Evolutionary conservation across 1,284 basidiomycete genomes (phyloP).

Genomic region (Trametes polyzona): DNA sequence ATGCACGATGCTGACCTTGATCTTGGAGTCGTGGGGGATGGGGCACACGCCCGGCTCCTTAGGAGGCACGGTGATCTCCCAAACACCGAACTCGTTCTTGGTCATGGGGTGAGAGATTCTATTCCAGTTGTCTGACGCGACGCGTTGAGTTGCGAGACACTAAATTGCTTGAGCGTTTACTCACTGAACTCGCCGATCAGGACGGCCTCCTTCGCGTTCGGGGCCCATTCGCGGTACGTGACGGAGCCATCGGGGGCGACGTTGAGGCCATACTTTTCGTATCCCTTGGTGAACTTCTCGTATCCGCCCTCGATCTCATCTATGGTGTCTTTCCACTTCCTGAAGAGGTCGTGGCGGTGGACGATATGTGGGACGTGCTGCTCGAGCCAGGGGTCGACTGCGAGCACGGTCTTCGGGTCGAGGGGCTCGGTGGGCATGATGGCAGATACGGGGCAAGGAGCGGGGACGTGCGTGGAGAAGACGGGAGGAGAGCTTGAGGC

Average conservation of each 20-base stretch:
- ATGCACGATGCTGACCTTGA: constrained; percentile 64
- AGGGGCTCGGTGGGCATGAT: constrained; percentile 38
- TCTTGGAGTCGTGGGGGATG: constrained; percentile 93
- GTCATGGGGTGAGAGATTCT: constrained; percentile 85
- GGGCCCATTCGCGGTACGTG: constrained; percentile 95
- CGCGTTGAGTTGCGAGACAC: background rate
- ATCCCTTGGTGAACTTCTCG: constrained; percentile 87
- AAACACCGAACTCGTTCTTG: constrained; percentile 90
- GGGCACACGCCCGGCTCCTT: constrained; percentile 70
- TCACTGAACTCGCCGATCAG: constrained; percentile 97
- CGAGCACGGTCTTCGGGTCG: constrained; percentile 57
- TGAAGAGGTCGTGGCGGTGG: constrained; percentile 72
- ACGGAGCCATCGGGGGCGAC: constrained; percentile 73
- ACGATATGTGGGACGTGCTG: constrained; percentile 75
- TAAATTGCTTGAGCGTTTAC: constrained; percentile 38
- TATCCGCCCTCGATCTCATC: constrained; percentile 84
- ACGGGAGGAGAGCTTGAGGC: background rate
- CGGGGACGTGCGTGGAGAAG: constrained; percentile 16
- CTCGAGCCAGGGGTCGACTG: constrained; percentile 76
- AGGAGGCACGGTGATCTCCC: constrained; percentile 86
- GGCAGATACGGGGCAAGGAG: background rate
- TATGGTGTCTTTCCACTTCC: constrained; percentile 77
- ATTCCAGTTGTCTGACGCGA: constrained; percentile 79
- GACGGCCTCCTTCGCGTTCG: constrained; percentile 81
- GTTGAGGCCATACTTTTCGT: constrained; percentile 85